Base-by-base conservation (phyloP, 495 filamentous ascomycete genomes). In the Hyaloscypha bicolor region DNA sequence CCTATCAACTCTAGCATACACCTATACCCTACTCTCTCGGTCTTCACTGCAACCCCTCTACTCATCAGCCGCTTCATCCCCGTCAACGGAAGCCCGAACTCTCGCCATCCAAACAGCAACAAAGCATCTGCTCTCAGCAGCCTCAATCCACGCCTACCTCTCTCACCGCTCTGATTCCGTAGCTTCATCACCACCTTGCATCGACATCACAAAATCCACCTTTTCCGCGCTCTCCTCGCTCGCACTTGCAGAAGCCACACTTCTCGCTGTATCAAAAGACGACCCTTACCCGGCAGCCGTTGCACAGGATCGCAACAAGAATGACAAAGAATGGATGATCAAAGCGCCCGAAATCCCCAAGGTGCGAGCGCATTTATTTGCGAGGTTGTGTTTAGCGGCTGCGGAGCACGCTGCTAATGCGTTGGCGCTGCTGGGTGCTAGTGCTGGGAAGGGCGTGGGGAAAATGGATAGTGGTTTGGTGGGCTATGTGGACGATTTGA, bases 291-390 rank as follows among this genome's bases (percentile, higher is more conserved):
- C 95, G 1, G 87, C 88, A 3, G 85, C 86, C 16, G 89, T 93
- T 35, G 86, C 91, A 12, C 90, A 93, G 64, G 85, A 87, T 56
- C 83, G 92, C 37, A 93, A 95, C 71, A 84, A 87, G 32, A 87
- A 90, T 68, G 91, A 93, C 75, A 90, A 84, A 39, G 93, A 96
- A 70, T 97, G 93, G 93, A 96, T 97, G 93, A 91, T 93, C 70
- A 90, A 89, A 72, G 84, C 90, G 1, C 92, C 93, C 14, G 88
- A 91, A 60, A 91, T 97, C 31, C 92, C 92, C 30, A 93, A 93
- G 72, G 93, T 97, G 22, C 86, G 93, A 25, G 94, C 93, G 0
- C 86, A 94, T 72, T 80, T 98, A 5, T 96, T 95, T 69, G 92
- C 92, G 2, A 80, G 94, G 8, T 79, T 98, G 16, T 99, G 94